Evolutionary conservation across 305 asterid species (phyloP), one percentile per base, ranked within the genome.

Genomic region (Fraxinus paxiana): DNA sequence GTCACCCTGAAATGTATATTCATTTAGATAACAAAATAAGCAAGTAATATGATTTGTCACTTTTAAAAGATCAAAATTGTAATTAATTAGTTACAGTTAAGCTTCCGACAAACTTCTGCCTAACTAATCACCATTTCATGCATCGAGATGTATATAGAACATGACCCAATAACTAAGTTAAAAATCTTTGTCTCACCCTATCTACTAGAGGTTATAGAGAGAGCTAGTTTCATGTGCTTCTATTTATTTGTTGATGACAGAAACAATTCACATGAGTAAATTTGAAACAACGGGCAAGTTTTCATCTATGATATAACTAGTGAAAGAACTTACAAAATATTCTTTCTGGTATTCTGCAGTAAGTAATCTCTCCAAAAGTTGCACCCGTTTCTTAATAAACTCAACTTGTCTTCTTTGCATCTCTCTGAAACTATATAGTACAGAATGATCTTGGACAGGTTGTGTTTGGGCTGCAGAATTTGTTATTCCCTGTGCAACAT

Each of bases 361-460:
- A 51, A 96, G 97, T 7, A 91, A 97, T 89, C 90, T 96, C 83
- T 96, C 98, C 73, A 96, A 83, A 86, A 96, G 98, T 71, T 91
- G 92, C 82, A 96, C 98, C 88, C 99, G 87, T 86, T 93, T 96
- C 86, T 96, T 96, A 81, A 96, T 81, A 81, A 92, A 96, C 84
- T 96, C 99, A 77, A 94, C 98, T 81, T 85, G 98, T 82, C 97
- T 89, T 85, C 97, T 89, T 90, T 96, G 99, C 97, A 94, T 89
- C 90, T 96, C 99, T 77, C 97, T 90, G 81, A 88, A 94, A 82
- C 91, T 95, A 86, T 87, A 90, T 56, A 90, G 75, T 73, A 77
- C 73, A 74, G 92, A 82, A 2, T 93, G 91, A 67, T 94, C 99
- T 83, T 89, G 98, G 85, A 80, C 81, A 79, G 77, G 33, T 83